A percentile compares a stretch with the other conserved stretches of the same genome.
Evolutionary conservation across 148 eudicot species (phyloP).

Genomic region (Nyssa sinensis): DNA sequence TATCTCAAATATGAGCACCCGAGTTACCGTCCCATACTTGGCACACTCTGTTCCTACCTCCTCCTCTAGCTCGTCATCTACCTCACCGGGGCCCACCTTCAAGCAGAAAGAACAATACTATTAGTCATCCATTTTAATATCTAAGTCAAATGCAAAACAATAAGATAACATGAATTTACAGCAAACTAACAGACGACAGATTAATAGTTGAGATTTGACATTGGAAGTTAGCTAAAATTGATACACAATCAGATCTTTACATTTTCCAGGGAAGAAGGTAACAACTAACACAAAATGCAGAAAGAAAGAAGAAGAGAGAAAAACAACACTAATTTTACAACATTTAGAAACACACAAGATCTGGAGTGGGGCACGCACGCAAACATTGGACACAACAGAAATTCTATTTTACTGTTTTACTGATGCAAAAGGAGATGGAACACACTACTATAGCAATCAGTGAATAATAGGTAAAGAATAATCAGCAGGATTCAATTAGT

Average conservation of each 20-base stretch:
- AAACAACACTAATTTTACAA: not conserved
- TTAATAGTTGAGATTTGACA: no score
- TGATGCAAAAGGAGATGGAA: no score
- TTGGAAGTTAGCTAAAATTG: not conserved
- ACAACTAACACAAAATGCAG: not conserved
- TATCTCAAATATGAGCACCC: constrained; percentile 92
- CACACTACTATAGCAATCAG: no score
- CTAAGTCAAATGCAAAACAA: not conserved
- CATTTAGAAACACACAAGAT: not conserved
- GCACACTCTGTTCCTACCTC: constrained; percentile 92
- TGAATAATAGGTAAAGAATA: no score
- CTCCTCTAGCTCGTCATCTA: constrained; percentile 88
- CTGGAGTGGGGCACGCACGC: no score
- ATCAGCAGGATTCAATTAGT: no score
- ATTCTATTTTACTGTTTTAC: no score
- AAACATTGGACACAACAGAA: no score
- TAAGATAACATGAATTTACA: not conserved
- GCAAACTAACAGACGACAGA: not conserved
- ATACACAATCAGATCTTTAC: no score
- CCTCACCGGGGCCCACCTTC: constrained; percentile 98
- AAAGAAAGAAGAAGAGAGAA: no score
- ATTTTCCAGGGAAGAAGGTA: not conserved
- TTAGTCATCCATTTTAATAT: not conserved
- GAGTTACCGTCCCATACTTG: constrained; percentile 81
- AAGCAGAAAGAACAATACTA: not conserved